Conservation (phyloP, 371 early-diverging fungal genomes). For the Batrachochytrium dendrobatidis region DNA sequence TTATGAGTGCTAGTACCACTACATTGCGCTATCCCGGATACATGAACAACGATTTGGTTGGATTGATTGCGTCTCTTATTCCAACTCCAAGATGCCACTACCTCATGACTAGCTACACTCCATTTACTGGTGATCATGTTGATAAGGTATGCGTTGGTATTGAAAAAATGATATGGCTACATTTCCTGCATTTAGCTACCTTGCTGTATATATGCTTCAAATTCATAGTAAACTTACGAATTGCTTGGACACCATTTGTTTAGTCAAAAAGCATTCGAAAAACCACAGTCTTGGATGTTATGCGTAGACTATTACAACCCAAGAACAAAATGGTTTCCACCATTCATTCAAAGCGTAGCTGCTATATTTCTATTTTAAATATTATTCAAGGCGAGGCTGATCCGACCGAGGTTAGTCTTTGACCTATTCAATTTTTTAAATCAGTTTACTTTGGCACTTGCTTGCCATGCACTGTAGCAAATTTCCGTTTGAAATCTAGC, state of each 20-base stretch:
- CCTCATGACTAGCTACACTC: slow-evolving; percentile 95
- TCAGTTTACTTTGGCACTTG: too few species aligned
- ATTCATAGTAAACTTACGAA: not conserved
- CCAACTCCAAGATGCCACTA: slow-evolving; percentile 97
- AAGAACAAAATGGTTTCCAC: slow-evolving; percentile 96
- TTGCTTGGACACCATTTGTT: not conserved
- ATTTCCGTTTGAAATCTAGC: not conserved
- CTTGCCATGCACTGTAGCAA: not conserved
- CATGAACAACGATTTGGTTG: slow-evolving; percentile 97
- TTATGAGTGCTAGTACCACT: slow-evolving; percentile 96
- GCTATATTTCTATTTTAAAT: slow-evolving; percentile 92
- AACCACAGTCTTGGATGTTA: slow-evolving; percentile 96
- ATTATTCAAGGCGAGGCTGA: slow-evolving; percentile 98
- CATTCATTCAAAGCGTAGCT: slow-evolving; percentile 77
- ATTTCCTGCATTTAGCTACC: not conserved
- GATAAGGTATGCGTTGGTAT: slow-evolving; percentile 59
- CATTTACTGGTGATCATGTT: slow-evolving; percentile 91
- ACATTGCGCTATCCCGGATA: slow-evolving; percentile 98
- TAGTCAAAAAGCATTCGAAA: slow-evolving; percentile 77
- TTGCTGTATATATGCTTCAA: not conserved
- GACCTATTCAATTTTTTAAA: not conserved
- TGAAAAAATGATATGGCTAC: too few species aligned
- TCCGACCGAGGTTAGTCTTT: slow-evolving; percentile 83
- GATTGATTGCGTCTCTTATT: slow-evolving; percentile 89
- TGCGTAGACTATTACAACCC: slow-evolving; percentile 91